Percentiles rank a stretch among this genome's conserved stretches.
These are phyloP conservation scores for Oryza meridionalis DNA, from an alignment of 176 grass and related monocot genomes.

Conservation along the genomic window DNA sequence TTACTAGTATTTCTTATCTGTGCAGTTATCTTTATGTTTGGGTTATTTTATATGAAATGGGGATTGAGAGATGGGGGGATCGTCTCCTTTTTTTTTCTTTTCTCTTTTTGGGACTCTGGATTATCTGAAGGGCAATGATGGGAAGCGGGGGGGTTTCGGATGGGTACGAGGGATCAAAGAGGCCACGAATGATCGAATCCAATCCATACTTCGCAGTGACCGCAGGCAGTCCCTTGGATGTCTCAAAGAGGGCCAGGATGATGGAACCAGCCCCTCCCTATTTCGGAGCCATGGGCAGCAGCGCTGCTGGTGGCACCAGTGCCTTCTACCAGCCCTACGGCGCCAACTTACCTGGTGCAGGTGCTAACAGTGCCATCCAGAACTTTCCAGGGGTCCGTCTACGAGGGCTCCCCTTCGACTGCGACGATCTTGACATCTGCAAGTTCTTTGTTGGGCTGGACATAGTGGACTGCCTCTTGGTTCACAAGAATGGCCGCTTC, in stretches of 20 bases:
- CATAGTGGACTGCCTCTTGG: constrained; percentile 77
- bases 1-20: constrained; percentile 7
- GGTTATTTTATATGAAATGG: constrained; percentile 65
- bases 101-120: constrained; percentile 59
- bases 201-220: constrained; percentile 99
- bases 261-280: constrained; percentile 63
- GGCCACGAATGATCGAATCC: constrained; percentile 98
- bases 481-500: constrained; percentile 84
- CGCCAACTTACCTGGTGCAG: constrained; percentile 48
- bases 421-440: constrained; percentile 78
- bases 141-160: constrained; percentile 87
- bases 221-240: constrained; percentile 58
- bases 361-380: constrained; percentile 53
- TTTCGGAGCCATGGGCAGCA: constrained; percentile 55
- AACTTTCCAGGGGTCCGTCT: constrained; percentile 78
- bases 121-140: constrained; percentile 92
- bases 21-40: constrained; percentile 49
- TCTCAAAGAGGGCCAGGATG: constrained; percentile 79
- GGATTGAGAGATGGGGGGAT: constrained; percentile 91
- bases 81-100: constrained; percentile 71
- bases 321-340: constrained; percentile 56
- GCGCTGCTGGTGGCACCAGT: constrained; percentile 26
- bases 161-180: constrained; percentile 98
- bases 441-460: constrained; percentile 89
- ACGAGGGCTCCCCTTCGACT: constrained; percentile 89